Conservation (phyloP, 805 yeast species). For the Pichia ethanolica region DNA sequence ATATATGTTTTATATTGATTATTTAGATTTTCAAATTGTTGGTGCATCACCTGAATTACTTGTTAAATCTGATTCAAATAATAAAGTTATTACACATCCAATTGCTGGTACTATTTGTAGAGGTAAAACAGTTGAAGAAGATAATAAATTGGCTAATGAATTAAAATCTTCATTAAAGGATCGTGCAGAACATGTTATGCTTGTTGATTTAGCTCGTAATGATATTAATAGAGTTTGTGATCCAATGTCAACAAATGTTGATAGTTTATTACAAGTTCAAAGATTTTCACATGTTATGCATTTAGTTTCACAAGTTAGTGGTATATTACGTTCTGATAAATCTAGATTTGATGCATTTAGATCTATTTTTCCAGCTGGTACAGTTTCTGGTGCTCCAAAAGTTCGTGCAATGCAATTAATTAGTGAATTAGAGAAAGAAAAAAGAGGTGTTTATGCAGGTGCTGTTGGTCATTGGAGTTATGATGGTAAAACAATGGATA, state of each 20-base stretch:
- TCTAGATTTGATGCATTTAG: slow-evolving; percentile 95
- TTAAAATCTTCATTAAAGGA: slow-evolving; percentile 77
- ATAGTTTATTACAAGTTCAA: slow-evolving; percentile 81
- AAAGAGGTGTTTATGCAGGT: slow-evolving; percentile 96
- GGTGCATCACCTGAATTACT: slow-evolving; percentile 97
- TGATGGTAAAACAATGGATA: slow-evolving; percentile 91
- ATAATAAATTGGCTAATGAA: slow-evolving; percentile 69
- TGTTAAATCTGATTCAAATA: slow-evolving; percentile 68
- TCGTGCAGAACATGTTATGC: slow-evolving; percentile 97
- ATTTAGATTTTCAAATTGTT: slow-evolving; percentile 84
- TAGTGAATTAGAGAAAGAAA: slow-evolving; percentile 81
- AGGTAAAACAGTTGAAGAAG: slow-evolving; percentile 88
- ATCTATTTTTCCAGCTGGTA: slow-evolving; percentile 98
- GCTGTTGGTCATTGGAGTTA: slow-evolving; percentile 99
- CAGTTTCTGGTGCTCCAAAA: slow-evolving; percentile 98
- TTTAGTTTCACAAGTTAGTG: slow-evolving; percentile 89
- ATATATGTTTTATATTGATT: slow-evolving; percentile 88
- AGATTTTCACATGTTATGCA: slow-evolving; percentile 97
- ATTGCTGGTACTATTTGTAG: slow-evolving; percentile 95
- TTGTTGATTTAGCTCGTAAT: slow-evolving; percentile 94
- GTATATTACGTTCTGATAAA: slow-evolving; percentile 74
- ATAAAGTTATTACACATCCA: slow-evolving; percentile 86
- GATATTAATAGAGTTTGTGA: slow-evolving; percentile 94
- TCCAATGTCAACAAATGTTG: slow-evolving; percentile 79
- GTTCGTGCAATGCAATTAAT: slow-evolving; percentile 94